phyloP scores from a whole-genome alignment of 169 alveolate genomes.

The Cryptosporidium parvum region DNA sequence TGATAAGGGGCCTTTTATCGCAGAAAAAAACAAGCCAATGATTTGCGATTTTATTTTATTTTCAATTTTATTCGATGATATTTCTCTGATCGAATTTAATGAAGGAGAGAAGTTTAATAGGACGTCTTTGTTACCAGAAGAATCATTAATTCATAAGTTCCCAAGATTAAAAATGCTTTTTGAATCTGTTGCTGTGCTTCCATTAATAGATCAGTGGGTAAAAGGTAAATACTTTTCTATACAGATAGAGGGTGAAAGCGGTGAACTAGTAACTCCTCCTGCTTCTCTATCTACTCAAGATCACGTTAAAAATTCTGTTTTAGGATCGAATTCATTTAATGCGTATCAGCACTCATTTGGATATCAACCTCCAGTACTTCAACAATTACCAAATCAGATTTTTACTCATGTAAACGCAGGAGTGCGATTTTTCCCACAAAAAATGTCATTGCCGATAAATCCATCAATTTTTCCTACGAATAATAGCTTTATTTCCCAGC shows the following conservation, averaged over 20 bases:
- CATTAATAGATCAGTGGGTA: conserved; percentile 67
- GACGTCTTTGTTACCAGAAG: conserved; percentile 20
- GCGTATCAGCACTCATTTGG: not conserved
- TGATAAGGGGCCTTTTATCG: conserved; percentile 68
- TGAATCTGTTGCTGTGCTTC: conserved; percentile 23
- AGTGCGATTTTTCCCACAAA: conserved; percentile 42
- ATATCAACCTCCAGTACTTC: conserved; percentile 19
- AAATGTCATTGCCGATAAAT: not conserved
- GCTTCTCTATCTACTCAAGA: conserved; percentile 2
- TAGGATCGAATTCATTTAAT: conserved; percentile 1
- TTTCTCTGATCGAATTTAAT: conserved; percentile 26
- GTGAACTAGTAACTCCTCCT: not conserved
- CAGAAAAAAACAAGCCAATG: conserved; percentile 66
- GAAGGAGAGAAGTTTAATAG: conserved; percentile 28
- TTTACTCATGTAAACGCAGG: conserved; percentile 67
- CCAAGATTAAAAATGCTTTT: conserved; percentile 59
- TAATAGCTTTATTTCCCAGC: conserved; percentile 38
- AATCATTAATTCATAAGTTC: conserved; percentile 43
- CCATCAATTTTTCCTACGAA: conserved; percentile 10
- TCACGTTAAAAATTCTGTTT: not conserved
- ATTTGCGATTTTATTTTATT: conserved; percentile 68
- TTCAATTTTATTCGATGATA: conserved; percentile 63
- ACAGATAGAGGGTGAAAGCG: conserved; percentile 20
- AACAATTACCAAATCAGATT: conserved; percentile 16
- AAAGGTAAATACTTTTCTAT: conserved; percentile 60